Percentiles rank a stretch among this genome's conserved stretches.
These are phyloP conservation scores for Diutina rugosa DNA, from an alignment of 1,139 yeast genomes.

Conservation along the genomic window DNA sequence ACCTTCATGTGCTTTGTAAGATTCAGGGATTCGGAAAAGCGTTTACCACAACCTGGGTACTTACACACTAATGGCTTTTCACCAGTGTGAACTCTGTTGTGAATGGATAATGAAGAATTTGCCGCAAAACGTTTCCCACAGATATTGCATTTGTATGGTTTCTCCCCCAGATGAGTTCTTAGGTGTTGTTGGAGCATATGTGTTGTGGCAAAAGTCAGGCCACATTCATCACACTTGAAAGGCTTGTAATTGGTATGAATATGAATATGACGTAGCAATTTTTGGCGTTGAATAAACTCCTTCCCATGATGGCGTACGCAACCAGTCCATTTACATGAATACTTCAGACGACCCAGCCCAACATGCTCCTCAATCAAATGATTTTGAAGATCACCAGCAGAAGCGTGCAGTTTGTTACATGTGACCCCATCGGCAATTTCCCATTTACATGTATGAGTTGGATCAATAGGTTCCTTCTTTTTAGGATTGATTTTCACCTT, in stretches of 20 bases:
- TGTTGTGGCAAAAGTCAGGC: conserved; percentile 56
- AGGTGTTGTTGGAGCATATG: conserved; percentile 60
- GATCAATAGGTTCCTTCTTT: conserved; percentile 8
- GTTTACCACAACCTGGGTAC: conserved; percentile 67
- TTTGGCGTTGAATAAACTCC: conserved; percentile 72
- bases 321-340: conserved; percentile 66
- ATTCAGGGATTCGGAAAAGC: conserved; percentile 83
- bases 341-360: conserved; percentile 58
- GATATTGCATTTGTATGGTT: conserved; percentile 33
- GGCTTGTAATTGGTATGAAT: conserved; percentile 82
- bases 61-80: conserved; percentile 75
- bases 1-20: conserved; percentile 76
- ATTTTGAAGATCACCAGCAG: conserved; percentile 50
- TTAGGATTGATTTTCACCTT: conserved; percentile 3
- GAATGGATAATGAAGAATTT: conserved; percentile 40
- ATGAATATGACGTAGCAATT: conserved; percentile 72
- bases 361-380: conserved; percentile 62
- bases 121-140: conserved; percentile 44
- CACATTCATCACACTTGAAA: conserved; percentile 54
- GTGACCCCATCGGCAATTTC: conserved; percentile 19
- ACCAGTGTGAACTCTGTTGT: conserved; percentile 42
- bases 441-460: conserved; percentile 33
- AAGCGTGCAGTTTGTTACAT: conserved; percentile 38
- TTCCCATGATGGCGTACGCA: conserved; percentile 55
- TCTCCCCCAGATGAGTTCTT: conserved; percentile 81